These are phyloP conservation scores for Fusarium metavorans DNA, from an alignment of 2,329 filamentous ascomycete genomes.

Conservation along the genomic window DNA sequence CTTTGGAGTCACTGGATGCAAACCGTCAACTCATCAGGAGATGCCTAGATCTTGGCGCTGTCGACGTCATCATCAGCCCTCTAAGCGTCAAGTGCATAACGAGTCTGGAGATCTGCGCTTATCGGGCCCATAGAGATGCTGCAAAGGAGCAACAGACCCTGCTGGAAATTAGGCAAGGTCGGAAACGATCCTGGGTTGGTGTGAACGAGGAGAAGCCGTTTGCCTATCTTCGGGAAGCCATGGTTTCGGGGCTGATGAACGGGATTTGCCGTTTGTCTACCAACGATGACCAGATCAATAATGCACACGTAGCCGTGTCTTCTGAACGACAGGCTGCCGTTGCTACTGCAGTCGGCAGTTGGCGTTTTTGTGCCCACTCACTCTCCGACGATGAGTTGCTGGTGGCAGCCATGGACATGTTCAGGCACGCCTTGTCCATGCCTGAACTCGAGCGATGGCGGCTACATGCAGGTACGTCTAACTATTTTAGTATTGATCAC, in stretches of 20 bases:
- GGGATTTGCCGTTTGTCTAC: constrained; percentile 83
- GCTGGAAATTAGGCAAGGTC: constrained; percentile 77
- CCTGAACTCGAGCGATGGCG: constrained; percentile 85
- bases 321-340: constrained; percentile 74
- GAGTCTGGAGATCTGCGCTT: constrained; percentile 84
- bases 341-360: constrained; percentile 77
- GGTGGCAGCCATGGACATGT: constrained; percentile 86
- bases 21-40: constrained; percentile 67
- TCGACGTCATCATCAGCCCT: constrained; percentile 87
- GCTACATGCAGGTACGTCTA: constrained; percentile 77
- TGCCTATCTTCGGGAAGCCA: constrained; percentile 89
- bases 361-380: constrained; percentile 91
- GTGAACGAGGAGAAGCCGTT: constrained; percentile 87
- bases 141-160: constrained; percentile 78
- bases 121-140: constrained; percentile 83
- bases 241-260: constrained; percentile 92
- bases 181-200: constrained; percentile 93
- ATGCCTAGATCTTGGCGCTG: constrained; percentile 87
- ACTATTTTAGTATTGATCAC: constrained; percentile 7
- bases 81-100: constrained; percentile 79
- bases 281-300: constrained; percentile 70
- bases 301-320: constrained; percentile 76
- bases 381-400: constrained; percentile 92
- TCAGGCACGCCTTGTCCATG: constrained; percentile 86
- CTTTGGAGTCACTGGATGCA: constrained; percentile 43